Evolutionary conservation across 1,284 basidiomycete genomes (phyloP).

Genomic region (Ganoderma multipileum): DNA sequence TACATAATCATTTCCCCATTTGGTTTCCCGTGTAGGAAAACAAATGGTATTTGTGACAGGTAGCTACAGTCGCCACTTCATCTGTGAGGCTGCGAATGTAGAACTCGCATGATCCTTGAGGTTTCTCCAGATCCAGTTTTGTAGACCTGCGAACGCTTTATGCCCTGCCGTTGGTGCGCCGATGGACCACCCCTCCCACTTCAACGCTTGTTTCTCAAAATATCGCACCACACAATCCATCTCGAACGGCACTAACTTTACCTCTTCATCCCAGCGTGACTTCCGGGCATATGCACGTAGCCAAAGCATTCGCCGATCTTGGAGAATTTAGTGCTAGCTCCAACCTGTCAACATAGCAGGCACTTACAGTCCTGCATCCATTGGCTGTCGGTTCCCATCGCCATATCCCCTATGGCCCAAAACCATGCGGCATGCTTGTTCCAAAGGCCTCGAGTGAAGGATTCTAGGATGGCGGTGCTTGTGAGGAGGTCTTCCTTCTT

Average conservation of each 20-base stretch:
- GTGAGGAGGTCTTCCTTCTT: background rate
- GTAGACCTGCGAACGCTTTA: background rate
- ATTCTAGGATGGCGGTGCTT: background rate
- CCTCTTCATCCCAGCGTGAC: background rate
- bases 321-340: too few relatives aligned
- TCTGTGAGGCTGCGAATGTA: background rate
- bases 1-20: background rate
- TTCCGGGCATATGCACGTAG: background rate
- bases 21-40: too few relatives aligned
- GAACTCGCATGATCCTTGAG: background rate
- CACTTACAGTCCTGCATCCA: background rate
- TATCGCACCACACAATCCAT: background rate
- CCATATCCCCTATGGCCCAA: background rate
- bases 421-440: background rate
- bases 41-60: too few relatives aligned
- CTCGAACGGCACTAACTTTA: background rate
- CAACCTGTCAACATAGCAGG: background rate
- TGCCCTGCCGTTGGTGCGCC: background rate
- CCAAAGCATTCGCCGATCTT: background rate
- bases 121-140: background rate
- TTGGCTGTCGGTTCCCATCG: background rate
- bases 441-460: background rate
- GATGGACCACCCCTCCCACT: background rate
- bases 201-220: background rate
- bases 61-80: background rate